Percentiles rank a stretch among this genome's conserved stretches.
Conservation (phyloP, 1,284 basidiomycete genomes). For the Puccinia hordei region DNA sequence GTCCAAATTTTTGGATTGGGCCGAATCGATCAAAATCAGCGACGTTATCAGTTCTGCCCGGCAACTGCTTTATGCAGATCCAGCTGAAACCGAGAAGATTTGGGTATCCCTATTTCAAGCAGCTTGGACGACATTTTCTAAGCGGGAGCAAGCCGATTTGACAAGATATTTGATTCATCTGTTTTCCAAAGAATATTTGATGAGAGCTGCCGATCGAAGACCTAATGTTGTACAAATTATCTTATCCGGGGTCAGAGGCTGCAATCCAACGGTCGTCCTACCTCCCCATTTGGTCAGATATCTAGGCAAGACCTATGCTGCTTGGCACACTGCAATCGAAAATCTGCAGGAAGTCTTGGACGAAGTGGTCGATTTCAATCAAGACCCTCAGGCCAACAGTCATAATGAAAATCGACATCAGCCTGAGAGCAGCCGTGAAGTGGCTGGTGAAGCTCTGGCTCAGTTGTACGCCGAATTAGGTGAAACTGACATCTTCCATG, state of each 20-base stretch:
- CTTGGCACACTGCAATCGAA: conserved; percentile 89
- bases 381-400: conserved; percentile 17
- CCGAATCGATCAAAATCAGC: conserved; percentile 61
- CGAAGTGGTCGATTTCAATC: conserved; percentile 62
- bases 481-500: conserved; percentile 98
- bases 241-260: conserved; percentile 79
- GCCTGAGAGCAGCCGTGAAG: conserved; percentile 78
- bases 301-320: conserved; percentile 91
- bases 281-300: conserved; percentile 96
- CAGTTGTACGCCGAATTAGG: conserved; percentile 93
- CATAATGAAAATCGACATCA: conserved; percentile 2
- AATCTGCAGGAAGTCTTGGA: conserved; percentile 67
- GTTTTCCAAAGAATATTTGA: conserved; percentile 89
- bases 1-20: conserved; percentile 43
- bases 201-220: conserved; percentile 82
- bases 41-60: conserved; percentile 76
- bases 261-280: conserved; percentile 79
- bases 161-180: conserved; percentile 87
- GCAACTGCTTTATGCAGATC: conserved; percentile 79
- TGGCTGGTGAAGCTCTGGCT: conserved; percentile 84
- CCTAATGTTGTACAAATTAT: conserved; percentile 94
- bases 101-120: conserved; percentile 91
- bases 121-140: conserved; percentile 81
- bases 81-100: conserved; percentile 73
- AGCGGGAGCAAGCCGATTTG: conserved; percentile 84